Evolutionary conservation across 148 eudicot genomes (phyloP).

Genomic region (Fagopyrum tataricum): DNA sequence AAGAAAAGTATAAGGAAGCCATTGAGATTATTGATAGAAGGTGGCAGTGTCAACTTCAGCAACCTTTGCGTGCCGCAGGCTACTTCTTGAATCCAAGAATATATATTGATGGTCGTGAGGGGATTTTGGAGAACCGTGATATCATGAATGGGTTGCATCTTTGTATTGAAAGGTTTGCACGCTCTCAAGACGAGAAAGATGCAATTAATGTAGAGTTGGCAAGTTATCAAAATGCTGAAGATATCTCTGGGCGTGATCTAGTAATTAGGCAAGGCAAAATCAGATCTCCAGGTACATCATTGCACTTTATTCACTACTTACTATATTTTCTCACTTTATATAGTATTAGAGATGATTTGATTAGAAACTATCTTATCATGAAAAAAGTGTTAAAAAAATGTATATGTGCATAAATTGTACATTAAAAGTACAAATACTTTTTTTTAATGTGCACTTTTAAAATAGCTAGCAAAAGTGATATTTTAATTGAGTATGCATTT

Average conservation of each 20-base stretch:
- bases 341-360: too few relatives aligned
- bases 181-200: not conserved
- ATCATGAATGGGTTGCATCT: not conserved
- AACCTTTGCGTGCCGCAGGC: slow-evolving; percentile 1
- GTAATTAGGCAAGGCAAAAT: not conserved
- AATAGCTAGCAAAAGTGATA: too few relatives aligned
- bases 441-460: too few relatives aligned
- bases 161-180: not conserved
- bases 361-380: too few relatives aligned
- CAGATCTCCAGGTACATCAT: not conserved
- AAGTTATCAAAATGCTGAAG: not conserved
- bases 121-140: not conserved
- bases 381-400: too few relatives aligned
- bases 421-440: too few relatives aligned
- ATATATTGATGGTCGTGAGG: not conserved
- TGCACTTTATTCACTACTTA: not conserved
- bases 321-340: not conserved
- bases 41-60: slow-evolving; percentile 17
- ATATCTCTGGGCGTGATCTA: not conserved
- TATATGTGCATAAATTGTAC: too few relatives aligned
- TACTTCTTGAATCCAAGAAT: slow-evolving; percentile 3
- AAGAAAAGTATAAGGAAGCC: not conserved
- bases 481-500: too few relatives aligned
- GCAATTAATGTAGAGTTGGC: not conserved
- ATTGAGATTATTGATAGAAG: slow-evolving; percentile 6